Base-by-base conservation (phyloP, 257 asterid genomes). In the Fraxinus excelsior region DNA sequence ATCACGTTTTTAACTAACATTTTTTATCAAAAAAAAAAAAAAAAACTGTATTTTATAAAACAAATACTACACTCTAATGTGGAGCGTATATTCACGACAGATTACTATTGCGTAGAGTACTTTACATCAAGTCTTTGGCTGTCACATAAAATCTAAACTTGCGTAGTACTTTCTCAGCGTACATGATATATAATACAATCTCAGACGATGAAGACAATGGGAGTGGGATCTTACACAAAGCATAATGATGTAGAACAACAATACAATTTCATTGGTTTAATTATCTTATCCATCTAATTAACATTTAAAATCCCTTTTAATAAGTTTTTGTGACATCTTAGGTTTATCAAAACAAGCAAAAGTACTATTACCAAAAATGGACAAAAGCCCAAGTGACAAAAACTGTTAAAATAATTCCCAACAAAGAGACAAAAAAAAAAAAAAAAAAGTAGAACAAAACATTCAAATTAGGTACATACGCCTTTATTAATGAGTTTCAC, bases 381-480 rank as follows among this genome's bases (percentile, higher is more conserved):
- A 69, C 71, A 78, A 81, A 81, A 42, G 32, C 79, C 29, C 49
- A 83, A 40, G 49, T 67, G 85, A 76, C 78, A 76, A 19, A 68
- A 19, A 77, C 14, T 60, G 74, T 72, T 37, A 68, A 75, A 71
- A 46, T 49, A 75, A 74, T 78, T 77, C 28, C n/a, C n/a, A n/a
- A n/a, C n/a, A n/a, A n/a, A n/a, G n/a, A n/a, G n/a, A n/a, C n/a
- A 76, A 12, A 25, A 66, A 84, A 44, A 84, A 77, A 75, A 69
- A 65, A 11, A 35, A 53, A 10, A 40, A 40, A 40, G 16, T 40
- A 7, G 74, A 74, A 76, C 78, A 44, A 29, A 67, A 76, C 53
- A 66, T 68, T 80, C 80, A 23, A 68, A 79, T 80, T 82, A 80
- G 84, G 81, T 40, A 83, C 78, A 81, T 79, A 76, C 80, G 85